These are phyloP conservation scores for Royoungia palumana DNA, from an alignment of 768 basidiomycete species.

Conservation along the genomic window DNA sequence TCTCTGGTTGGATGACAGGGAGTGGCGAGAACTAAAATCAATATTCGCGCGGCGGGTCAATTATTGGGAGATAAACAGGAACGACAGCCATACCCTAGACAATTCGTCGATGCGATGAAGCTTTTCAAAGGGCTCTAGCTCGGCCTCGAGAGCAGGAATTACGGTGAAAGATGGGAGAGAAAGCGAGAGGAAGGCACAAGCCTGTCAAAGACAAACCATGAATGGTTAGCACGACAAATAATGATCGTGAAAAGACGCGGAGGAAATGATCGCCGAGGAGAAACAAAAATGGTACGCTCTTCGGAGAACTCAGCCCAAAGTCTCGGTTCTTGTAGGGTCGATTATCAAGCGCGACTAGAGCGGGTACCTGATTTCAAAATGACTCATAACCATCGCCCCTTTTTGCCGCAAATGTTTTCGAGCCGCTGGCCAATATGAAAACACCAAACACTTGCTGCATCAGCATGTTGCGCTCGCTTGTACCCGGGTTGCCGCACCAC, in stretches of 20 bases:
- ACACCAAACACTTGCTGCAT: background rate
- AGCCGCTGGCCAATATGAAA: background rate
- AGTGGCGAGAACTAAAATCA: constrained; percentile 17
- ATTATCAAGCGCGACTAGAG: background rate
- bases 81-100: constrained; percentile 19
- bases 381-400: constrained; percentile 16
- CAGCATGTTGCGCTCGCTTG: background rate
- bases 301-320: background rate
- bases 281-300: constrained; percentile 6
- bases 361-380: constrained; percentile 21
- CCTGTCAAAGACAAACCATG: constrained; percentile 37
- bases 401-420: background rate
- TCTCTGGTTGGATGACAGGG: constrained; percentile 22
- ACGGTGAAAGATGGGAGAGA: constrained; percentile 45
- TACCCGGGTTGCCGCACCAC: constrained; percentile 1
- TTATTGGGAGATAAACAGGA: background rate
- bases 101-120: constrained; percentile 44
- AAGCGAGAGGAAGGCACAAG: constrained; percentile 51
- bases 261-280: constrained; percentile 18
- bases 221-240: constrained; percentile 18
- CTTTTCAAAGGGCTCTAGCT: constrained; percentile 60
- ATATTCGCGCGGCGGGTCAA: background rate
- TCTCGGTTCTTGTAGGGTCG: constrained; percentile 1
- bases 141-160: constrained; percentile 56
- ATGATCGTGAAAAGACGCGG: background rate